Base-by-base conservation (phyloP, 2,329 filamentous ascomycete species). In the Pestalotiopsis sp. region DNA sequence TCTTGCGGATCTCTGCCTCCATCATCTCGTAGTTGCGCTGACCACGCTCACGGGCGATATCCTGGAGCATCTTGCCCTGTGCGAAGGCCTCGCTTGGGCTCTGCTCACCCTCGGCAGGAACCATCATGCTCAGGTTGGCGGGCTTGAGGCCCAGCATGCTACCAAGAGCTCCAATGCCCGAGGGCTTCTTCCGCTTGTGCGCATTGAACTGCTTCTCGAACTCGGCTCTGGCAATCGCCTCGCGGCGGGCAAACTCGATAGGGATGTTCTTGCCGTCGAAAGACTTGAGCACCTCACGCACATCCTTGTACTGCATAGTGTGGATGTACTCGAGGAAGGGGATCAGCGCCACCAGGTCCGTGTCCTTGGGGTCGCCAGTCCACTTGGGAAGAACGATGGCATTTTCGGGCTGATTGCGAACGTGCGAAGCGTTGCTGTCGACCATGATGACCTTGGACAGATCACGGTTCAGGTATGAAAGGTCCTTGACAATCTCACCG, bases 311-410 rank as follows among this genome's bases (percentile, higher is more conserved):
- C 72, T 94, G 92, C 93, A 98, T 97, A 23, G 94, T 96, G 73
- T 94, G 93, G 72, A 99, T 90, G 81, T 98, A 98, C 83, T 99
- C 96, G 71, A 99, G 90, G 89, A 99, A 98, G 13, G 96, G 96
- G 69, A 99, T 97, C 63, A 98, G 85, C 3, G 91, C 88, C 25
- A 99, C 92, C 12, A 99, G 91, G 61, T 94, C 93, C 78, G 91
- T 94, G 80, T 99, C 95, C 74, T 91, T 89, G 61, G 90, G 82
- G 73, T 97, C 88, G 41, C 96, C 96, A 67, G 87, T 92, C 96
- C 96, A 99, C 75, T 95, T 94, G 38, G 94, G 90, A 38, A 99
- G 85, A 61, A 98, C 84, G 73, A 99, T 96, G 72, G 96, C 94
- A 81, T 99, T 99, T 76, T 97, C 94, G n/a, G 96, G 96, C 78